Conservation (phyloP, 306 rosid genomes). For the Vicia faba region DNA sequence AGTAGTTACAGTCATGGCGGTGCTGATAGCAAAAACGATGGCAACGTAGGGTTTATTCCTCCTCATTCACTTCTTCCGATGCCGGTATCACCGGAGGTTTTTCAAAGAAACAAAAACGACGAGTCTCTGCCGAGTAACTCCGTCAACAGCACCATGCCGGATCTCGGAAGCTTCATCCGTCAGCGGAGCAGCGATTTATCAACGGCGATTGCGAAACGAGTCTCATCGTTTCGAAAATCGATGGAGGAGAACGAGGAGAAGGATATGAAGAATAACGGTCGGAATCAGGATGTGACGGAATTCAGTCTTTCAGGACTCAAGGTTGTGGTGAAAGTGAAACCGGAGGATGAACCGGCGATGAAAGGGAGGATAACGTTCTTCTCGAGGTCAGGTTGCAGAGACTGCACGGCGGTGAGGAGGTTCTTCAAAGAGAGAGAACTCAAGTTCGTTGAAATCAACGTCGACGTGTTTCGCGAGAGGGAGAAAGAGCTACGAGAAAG, state of each 20-base stretch:
- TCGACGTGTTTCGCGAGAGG: slow-evolving; percentile 73
- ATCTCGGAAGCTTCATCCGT: slow-evolving; percentile 67
- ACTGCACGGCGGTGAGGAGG: slow-evolving; percentile 78
- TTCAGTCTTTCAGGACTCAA: slow-evolving; percentile 66
- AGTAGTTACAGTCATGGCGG: not conserved
- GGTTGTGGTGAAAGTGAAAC: slow-evolving; percentile 59
- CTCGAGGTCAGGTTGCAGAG: slow-evolving; percentile 82
- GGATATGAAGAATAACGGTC: not conserved
- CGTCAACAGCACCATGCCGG: slow-evolving; percentile 47
- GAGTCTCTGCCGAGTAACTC: not conserved
- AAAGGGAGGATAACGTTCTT: slow-evolving; percentile 87
- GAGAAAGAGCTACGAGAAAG: slow-evolving; percentile 68
- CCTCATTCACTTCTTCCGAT: slow-evolving; percentile 77
- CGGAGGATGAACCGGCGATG: slow-evolving; percentile 25
- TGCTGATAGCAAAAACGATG: not conserved
- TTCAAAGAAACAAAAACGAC: not conserved
- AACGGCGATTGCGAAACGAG: slow-evolving; percentile 54
- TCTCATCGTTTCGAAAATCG: slow-evolving; percentile 56
- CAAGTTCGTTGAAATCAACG: slow-evolving; percentile 76
- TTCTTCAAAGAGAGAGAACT: slow-evolving; percentile 66
- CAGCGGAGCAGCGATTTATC: slow-evolving; percentile 62
- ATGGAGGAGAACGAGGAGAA: slow-evolving; percentile 13
- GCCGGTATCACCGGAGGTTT: slow-evolving; percentile 65
- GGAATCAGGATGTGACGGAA: slow-evolving; percentile 50
- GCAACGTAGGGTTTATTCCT: slow-evolving; percentile 8